Conservation (phyloP, 495 filamentous ascomycete genomes). For the Neurospora sp. region DNA sequence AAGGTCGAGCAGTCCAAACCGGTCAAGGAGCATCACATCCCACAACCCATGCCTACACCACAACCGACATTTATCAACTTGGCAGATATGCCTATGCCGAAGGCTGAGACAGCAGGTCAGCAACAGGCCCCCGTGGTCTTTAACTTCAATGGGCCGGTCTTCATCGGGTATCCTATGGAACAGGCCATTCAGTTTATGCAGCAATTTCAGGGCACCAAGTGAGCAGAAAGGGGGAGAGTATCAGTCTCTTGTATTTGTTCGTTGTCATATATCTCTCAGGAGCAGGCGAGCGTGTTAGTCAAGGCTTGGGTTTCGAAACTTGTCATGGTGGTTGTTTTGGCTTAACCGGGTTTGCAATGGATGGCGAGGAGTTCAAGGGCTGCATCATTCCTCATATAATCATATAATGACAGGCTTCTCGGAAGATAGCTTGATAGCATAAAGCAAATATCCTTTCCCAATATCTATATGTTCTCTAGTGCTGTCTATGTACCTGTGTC, state of each 20-base stretch:
- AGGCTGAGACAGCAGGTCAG: conserved; percentile 10
- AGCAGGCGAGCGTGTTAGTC: neutral
- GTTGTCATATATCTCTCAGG: neutral
- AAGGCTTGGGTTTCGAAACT: neutral
- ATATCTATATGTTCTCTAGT: neutral
- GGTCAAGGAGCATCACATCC: conserved; percentile 4
- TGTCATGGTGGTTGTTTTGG: neutral
- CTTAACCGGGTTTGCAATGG: neutral
- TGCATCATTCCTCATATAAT: neutral
- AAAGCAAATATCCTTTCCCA: neutral
- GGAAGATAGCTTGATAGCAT: neutral
- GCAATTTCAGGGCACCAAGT: conserved; percentile 28
- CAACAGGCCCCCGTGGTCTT: conserved; percentile 56
- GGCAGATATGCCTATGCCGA: conserved; percentile 13
- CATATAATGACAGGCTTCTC: neutral
- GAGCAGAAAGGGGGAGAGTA: neutral
- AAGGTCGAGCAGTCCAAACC: conserved; percentile 13
- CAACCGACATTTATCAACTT: conserved; percentile 34
- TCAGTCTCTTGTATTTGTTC: neutral
- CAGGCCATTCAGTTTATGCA: conserved; percentile 64
- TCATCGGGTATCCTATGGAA: conserved; percentile 77
- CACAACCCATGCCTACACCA: conserved; percentile 3
- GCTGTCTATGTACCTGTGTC: neutral
- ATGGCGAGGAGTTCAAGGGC: conserved; percentile 6
- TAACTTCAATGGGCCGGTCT: conserved; percentile 65